Percentiles rank a stretch among this genome's conserved stretches.
Evolutionary conservation across 768 basidiomycete genomes (phyloP).

Genomic region (Cyathus striatus): DNA sequence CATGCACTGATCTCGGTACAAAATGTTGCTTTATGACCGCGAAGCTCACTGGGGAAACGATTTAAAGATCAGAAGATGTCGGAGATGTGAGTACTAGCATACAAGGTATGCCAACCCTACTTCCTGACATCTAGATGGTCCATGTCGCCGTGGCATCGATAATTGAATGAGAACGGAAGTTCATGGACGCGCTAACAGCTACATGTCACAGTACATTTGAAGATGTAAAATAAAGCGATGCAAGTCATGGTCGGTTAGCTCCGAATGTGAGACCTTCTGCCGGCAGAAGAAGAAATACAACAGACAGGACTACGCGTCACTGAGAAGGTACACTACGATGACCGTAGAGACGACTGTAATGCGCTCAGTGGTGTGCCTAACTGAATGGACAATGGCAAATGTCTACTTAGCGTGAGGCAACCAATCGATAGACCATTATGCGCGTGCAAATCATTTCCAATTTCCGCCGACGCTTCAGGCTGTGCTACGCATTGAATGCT

Average conservation of each 20-base stretch:
- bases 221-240: no score
- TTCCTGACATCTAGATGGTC: background rate
- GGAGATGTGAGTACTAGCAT: background rate
- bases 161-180: background rate
- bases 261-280: background rate
- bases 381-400: no score
- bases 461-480: no score
- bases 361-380: no score
- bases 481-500: no score
- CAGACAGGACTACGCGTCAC: no score
- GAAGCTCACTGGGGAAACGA: background rate
- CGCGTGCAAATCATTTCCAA: no score
- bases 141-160: background rate
- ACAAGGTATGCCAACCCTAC: background rate
- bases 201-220: background rate
- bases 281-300: no score
- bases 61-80: background rate
- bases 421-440: no score
- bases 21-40: background rate
- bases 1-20: background rate
- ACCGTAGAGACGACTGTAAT: no score
- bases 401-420: no score
- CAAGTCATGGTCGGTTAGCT: constrained; percentile 1
- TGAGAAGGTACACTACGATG: no score
- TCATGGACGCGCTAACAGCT: background rate